These are phyloP conservation scores for Nasturtium officinale DNA, from an alignment of 345 rosid genomes.

Conservation along the genomic window DNA sequence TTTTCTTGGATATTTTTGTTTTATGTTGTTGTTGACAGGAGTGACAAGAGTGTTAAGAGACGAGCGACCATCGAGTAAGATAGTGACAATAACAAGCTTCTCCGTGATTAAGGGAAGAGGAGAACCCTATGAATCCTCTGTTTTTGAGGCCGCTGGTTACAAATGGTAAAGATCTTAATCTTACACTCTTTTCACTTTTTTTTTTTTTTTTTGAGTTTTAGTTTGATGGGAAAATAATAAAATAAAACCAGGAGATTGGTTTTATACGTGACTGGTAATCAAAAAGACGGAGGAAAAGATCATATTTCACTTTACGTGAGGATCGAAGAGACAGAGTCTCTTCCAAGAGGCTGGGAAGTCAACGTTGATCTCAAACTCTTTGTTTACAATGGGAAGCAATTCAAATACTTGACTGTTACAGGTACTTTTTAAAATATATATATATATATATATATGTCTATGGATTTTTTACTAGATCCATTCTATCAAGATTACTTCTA, in stretches of 20 bases:
- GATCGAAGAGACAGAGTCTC: constrained; percentile 30
- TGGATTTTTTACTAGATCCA: not conserved
- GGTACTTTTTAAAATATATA: constrained; percentile 27
- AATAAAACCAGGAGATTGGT: constrained; percentile 39
- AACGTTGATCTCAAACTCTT: constrained; percentile 43
- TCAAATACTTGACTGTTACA: constrained; percentile 42
- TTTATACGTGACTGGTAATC: constrained; percentile 46
- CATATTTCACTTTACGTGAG: constrained; percentile 45
- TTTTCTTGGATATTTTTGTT: not conserved
- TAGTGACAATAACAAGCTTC: constrained; percentile 44
- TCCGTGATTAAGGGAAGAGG: constrained; percentile 26
- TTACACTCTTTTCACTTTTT: not conserved
- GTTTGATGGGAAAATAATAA: not conserved
- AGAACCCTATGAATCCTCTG: constrained; percentile 44
- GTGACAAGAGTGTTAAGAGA: constrained; percentile 30
- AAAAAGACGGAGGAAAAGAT: constrained; percentile 28
- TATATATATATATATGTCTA: too few relatives aligned
- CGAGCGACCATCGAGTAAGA: constrained; percentile 43
- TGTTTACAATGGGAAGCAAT: constrained; percentile 27
- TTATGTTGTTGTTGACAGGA: constrained; percentile 3
- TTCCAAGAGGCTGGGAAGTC: constrained; percentile 43
- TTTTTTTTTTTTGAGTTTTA: not conserved
- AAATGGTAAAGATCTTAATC: constrained; percentile 41
- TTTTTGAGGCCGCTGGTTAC: constrained; percentile 47
- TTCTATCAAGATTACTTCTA: not conserved